phyloP scores from a whole-genome alignment of 306 rosid genomes.

The Pterocarpus macrocarpus region DNA sequence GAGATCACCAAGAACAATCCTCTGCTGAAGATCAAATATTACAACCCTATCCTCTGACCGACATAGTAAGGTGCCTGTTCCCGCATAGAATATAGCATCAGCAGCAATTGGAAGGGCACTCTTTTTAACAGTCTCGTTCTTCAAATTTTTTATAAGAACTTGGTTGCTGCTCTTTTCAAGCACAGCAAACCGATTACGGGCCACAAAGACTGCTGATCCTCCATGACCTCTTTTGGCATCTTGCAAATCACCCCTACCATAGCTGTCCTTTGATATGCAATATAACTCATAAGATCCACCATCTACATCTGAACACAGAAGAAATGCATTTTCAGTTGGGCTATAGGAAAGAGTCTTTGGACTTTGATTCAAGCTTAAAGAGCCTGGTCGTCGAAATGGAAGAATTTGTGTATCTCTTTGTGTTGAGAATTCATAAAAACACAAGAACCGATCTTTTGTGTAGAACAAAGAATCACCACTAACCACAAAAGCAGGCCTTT shows the following conservation, averaged over 20 bases:
- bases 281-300: slow-evolving; percentile 93
- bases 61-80: slow-evolving; percentile 87
- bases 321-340: slow-evolving; percentile 92
- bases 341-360: slow-evolving; percentile 91
- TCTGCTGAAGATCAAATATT: slow-evolving; percentile 91
- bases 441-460: slow-evolving; percentile 84
- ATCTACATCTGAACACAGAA: slow-evolving; percentile 88
- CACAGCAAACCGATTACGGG: slow-evolving; percentile 94
- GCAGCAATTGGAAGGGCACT: slow-evolving; percentile 73
- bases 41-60: slow-evolving; percentile 86
- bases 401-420: slow-evolving; percentile 85
- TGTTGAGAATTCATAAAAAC: slow-evolving; percentile 80
- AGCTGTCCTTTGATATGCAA: slow-evolving; percentile 74
- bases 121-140: slow-evolving; percentile 80
- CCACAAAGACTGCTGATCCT: slow-evolving; percentile 90
- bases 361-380: slow-evolving; percentile 78
- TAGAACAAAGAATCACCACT: slow-evolving; percentile 87
- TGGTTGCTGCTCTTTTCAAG: slow-evolving; percentile 86
- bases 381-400: slow-evolving; percentile 90
- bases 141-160: slow-evolving; percentile 74
- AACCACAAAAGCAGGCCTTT: slow-evolving; percentile 88
- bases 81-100: slow-evolving; percentile 94
- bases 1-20: slow-evolving; percentile 82
- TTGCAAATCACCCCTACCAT: slow-evolving; percentile 79
- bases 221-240: slow-evolving; percentile 90